Base-by-base conservation (phyloP, 1,284 basidiomycete genomes). In the Marasmius tenuissimus region DNA sequence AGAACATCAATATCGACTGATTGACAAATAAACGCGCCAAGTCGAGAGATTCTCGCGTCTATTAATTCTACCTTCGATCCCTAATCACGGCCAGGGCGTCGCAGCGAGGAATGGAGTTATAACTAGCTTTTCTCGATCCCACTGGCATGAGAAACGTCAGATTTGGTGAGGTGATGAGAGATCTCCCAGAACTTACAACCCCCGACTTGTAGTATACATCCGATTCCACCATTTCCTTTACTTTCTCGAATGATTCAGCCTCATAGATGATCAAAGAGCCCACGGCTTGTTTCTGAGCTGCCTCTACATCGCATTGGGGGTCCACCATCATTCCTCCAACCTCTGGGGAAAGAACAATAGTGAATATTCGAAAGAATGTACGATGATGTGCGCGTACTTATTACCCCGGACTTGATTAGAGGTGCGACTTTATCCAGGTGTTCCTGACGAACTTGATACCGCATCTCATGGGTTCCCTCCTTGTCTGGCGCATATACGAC, bases 181-280 rank as follows among this genome's bases (percentile, higher is more conserved):
- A 37, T 48, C 52, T 12, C 47, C 61, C 27, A 33, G 60, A 14
- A 80, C 84, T 75, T 65, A 86, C 85, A 51, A 87, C 85, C 47
- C 78, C 78, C 61, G 75, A 74, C 14, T 76, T 83, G 71, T 82
- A 85, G 67, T 86, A 87, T 4, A 85, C 67, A 66, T 87, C 85
- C 34, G 68, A 67, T 66, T 85, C 79, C n/a, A 86, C 72, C 52
- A 80, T 66, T 60, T 75, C 75, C 67, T 71, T 78, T 40, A 78
- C 84, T n/a, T 78, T 76, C 35, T 78, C 80, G 45, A 86, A 67
- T 6, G 71, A 81, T 59, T 79, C 75, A 5, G 79, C 80, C 65
- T 84, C 76, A 57, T 80, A 73, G 48, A 87, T 76, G 49, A 87
- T 66, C 48, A 77, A 68, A 0, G 84, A 86, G 3, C 82, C 85